phyloP scores from a whole-genome alignment of 2,329 filamentous ascomycete species.

The Monosporascus sp. region DNA sequence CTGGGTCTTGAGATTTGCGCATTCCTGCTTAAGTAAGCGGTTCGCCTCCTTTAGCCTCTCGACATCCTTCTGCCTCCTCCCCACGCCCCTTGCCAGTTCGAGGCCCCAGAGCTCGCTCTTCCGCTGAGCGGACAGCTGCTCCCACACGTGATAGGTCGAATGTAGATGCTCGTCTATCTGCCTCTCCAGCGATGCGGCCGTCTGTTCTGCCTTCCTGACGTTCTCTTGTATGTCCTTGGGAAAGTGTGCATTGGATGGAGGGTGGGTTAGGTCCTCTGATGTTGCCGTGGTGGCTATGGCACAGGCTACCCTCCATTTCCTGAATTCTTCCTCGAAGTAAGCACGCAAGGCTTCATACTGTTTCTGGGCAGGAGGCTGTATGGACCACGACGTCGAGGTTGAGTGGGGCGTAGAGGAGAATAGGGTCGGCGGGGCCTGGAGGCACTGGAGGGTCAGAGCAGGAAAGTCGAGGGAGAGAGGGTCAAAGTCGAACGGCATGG shows the following conservation, averaged over 20 bases:
- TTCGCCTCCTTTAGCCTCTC: constrained; percentile 47
- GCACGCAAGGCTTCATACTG: constrained; percentile 68
- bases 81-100: constrained; percentile 56
- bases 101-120: constrained; percentile 57
- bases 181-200: constrained; percentile 58
- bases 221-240: constrained; percentile 41
- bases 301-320: constrained; percentile 55
- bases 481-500: constrained; percentile 71
- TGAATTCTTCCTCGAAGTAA: constrained; percentile 63
- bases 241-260: constrained; percentile 34
- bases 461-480: constrained; percentile 82
- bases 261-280: constrained; percentile 47
- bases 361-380: constrained; percentile 66
- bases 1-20: constrained; percentile 50
- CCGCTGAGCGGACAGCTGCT: constrained; percentile 50
- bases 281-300: constrained; percentile 44
- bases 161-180: constrained; percentile 70
- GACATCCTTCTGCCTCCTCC: constrained; percentile 50
- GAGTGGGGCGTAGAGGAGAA: constrained; percentile 77
- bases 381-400: constrained; percentile 74
- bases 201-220: constrained; percentile 43
- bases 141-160: constrained; percentile 75
- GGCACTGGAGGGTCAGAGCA: constrained; percentile 73
- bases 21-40: constrained; percentile 50
- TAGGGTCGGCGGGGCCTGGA: constrained; percentile 74